Evolutionary conservation across 139 green algal genomes (phyloP).

Genomic region (Volvox africanus): DNA sequence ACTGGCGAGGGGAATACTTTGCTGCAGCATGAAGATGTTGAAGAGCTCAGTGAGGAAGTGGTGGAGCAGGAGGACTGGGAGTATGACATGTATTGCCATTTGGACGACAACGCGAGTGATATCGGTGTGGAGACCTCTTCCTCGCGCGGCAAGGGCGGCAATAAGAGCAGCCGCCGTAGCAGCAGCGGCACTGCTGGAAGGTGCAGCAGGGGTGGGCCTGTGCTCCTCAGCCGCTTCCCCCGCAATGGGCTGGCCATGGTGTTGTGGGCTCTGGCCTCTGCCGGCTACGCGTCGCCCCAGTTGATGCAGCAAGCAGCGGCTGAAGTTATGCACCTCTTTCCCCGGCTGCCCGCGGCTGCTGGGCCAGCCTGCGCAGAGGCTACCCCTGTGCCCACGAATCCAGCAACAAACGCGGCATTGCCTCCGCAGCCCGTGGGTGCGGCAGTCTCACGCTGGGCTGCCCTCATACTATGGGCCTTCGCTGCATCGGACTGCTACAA

Average conservation of each 20-base stretch:
- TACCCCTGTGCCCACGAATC: neutral
- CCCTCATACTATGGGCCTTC: conserved; percentile 41
- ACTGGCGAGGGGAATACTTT: no score
- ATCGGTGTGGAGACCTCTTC: neutral
- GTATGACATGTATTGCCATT: neutral
- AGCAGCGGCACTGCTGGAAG: neutral
- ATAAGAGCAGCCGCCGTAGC: neutral
- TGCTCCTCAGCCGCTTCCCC: neutral
- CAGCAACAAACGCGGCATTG: neutral
- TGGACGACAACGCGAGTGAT: neutral
- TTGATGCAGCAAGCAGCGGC: neutral
- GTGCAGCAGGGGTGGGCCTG: neutral
- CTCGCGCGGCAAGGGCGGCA: neutral
- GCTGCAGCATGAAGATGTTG: no score
- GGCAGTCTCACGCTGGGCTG: conserved; percentile 18
- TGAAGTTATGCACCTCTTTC: neutral
- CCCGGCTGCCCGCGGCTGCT: neutral
- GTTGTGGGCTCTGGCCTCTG: conserved; percentile 33
- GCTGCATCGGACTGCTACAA: conserved; percentile 40
- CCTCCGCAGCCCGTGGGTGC: neutral
- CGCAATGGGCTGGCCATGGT: conserved; percentile 26
- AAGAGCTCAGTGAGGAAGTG: neutral
- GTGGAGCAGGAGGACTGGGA: conserved; percentile 15
- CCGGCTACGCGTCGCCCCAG: conserved; percentile 1
- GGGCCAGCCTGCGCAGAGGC: neutral